Percentiles rank a stretch among this genome's conserved stretches.
Evolutionary conservation across 2,329 filamentous ascomycete genomes (phyloP).

Genomic region (Zalaria sp.): DNA sequence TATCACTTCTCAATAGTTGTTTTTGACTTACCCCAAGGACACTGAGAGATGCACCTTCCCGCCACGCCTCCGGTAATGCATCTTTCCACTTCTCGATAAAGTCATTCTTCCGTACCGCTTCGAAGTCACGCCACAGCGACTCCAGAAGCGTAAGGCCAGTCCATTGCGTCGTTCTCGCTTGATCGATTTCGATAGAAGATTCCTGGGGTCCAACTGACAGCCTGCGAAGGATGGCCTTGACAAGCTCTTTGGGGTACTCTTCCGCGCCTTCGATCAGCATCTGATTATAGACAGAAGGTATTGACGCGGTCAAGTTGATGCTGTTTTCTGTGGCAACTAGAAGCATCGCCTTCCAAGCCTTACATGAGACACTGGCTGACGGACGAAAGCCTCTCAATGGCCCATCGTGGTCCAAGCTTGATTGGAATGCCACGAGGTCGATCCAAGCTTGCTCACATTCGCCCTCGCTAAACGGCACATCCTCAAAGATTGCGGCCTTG

Average conservation of each 20-base stretch:
- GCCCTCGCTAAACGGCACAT: conserved; percentile 37
- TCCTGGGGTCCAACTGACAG: neutral
- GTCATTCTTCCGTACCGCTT: conserved; percentile 7
- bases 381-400: conserved; percentile 8
- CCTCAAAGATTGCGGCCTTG: conserved; percentile 21
- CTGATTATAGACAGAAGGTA: conserved; percentile 20
- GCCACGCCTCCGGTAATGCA: conserved; percentile 18
- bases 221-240: conserved; percentile 20
- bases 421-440: conserved; percentile 39
- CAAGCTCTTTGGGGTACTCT: conserved; percentile 21
- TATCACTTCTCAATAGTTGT: neutral
- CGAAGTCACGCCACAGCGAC: conserved; percentile 1
- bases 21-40: conserved; percentile 10
- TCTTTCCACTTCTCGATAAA: conserved; percentile 24
- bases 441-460: conserved; percentile 38
- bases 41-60: conserved; percentile 11
- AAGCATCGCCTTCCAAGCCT: conserved; percentile 34
- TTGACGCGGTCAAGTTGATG: conserved; percentile 23
- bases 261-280: conserved; percentile 21
- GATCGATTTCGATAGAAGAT: neutral
- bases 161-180: conserved; percentile 1
- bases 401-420: conserved; percentile 10
- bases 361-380: conserved; percentile 30
- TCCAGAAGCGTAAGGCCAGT: conserved; percentile 12
- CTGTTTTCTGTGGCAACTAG: conserved; percentile 25